These are phyloP conservation scores for Aspergillus carlsbadensis DNA, from an alignment of 495 filamentous ascomycete species.

Conservation along the genomic window DNA sequence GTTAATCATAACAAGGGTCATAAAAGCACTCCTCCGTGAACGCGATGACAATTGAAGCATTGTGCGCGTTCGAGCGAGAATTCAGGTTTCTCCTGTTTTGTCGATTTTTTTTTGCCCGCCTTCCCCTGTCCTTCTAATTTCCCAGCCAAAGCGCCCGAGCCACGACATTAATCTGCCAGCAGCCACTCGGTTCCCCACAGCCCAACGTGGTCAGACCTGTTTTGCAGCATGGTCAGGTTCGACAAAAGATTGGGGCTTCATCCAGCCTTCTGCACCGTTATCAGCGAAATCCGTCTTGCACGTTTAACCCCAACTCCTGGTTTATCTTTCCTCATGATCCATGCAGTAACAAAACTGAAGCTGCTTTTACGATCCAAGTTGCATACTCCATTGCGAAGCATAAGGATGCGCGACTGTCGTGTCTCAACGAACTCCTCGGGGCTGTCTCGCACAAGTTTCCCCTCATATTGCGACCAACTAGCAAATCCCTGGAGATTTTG, in stretches of 20 bases:
- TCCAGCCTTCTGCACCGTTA: too few species aligned
- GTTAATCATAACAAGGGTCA: too few species aligned
- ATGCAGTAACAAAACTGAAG: neutral
- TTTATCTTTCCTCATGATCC: too few species aligned
- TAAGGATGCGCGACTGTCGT: too few species aligned
- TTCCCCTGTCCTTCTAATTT: conserved; percentile 1
- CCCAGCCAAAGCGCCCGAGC: conserved; percentile 32
- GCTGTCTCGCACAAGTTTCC: neutral
- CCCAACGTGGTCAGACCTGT: conserved; percentile 17
- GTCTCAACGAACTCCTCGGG: too few species aligned
- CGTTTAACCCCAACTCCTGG: too few species aligned
- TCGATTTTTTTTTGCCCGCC: neutral
- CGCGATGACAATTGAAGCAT: too few species aligned
- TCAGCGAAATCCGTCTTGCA: too few species aligned
- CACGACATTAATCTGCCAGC: conserved; percentile 20
- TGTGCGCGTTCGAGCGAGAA: neutral
- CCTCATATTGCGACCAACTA: neutral
- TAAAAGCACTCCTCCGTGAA: too few species aligned
- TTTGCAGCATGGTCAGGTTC: conserved; percentile 1
- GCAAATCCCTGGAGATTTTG: neutral
- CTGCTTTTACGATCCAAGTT: too few species aligned
- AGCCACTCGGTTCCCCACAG: conserved; percentile 11
- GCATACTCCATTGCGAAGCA: too few species aligned
- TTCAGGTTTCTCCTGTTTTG: neutral
- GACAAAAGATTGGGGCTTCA: neutral